Conservation (phyloP, 1,139 yeast species). For the Saccharomycopsis hybrid region DNA sequence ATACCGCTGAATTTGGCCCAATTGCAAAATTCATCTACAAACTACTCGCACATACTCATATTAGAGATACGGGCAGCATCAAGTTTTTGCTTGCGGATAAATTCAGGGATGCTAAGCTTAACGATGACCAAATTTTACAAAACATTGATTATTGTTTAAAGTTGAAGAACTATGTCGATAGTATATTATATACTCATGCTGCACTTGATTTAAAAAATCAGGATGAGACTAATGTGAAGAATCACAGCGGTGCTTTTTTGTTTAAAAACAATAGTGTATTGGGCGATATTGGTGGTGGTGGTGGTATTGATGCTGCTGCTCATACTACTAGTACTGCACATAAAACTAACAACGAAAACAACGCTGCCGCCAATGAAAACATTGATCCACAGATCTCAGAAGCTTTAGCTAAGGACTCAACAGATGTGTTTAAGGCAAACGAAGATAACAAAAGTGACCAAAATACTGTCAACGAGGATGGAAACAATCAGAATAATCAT, state of each 20-base stretch:
- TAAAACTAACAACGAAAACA: background rate
- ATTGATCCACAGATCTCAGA: conserved; percentile 10
- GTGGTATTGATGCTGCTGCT: conserved; percentile 1
- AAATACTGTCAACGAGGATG: background rate
- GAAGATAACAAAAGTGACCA: too few relatives aligned
- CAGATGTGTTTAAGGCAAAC: too few relatives aligned
- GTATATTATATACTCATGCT: too few relatives aligned
- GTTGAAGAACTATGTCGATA: conserved; percentile 10
- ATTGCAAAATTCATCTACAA: conserved; percentile 8
- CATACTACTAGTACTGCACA: background rate
- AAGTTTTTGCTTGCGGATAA: conserved; percentile 8
- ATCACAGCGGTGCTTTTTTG: too few relatives aligned
- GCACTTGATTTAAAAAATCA: too few relatives aligned
- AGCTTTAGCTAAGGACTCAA: background rate
- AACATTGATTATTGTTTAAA: conserved; percentile 6
- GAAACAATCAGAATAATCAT: too few relatives aligned
- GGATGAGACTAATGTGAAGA: too few relatives aligned
- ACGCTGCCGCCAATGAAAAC: background rate
- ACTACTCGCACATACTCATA: conserved; percentile 4
- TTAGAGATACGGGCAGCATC: conserved; percentile 10
- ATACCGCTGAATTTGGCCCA: too few relatives aligned
- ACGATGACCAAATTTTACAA: conserved; percentile 5
- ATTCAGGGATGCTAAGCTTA: conserved; percentile 2
- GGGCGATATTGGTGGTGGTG: too few relatives aligned
- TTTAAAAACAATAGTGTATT: too few relatives aligned